Percentiles rank a stretch among this genome's conserved stretches.
Conservation (phyloP, 331 rosid genomes). For the Malus hybrid region DNA sequence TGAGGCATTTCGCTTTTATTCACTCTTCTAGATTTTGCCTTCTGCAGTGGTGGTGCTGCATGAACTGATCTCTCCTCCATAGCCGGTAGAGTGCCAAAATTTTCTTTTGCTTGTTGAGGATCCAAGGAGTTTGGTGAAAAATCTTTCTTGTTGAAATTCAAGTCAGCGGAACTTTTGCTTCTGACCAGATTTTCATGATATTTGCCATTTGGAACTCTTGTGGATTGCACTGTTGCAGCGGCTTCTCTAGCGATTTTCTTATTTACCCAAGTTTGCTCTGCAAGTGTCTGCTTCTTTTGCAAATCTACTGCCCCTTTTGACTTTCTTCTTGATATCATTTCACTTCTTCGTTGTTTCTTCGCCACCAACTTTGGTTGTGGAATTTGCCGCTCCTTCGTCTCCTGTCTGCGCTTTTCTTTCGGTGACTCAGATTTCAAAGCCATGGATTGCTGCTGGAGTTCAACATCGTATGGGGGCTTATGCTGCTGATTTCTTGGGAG, state of each 20-base stretch:
- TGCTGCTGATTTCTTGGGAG: slow-evolving; percentile 24
- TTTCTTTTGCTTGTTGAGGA: slow-evolving; percentile 28
- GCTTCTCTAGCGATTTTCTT: slow-evolving; percentile 14
- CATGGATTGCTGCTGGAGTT: not conserved
- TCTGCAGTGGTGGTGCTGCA: slow-evolving; percentile 28
- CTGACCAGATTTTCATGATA: not conserved
- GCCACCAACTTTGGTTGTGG: slow-evolving; percentile 11
- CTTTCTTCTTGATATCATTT: slow-evolving; percentile 12
- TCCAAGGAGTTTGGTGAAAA: slow-evolving; percentile 22
- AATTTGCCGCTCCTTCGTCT: slow-evolving; percentile 25
- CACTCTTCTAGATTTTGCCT: slow-evolving; percentile 28
- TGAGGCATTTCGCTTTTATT: slow-evolving; percentile 31
- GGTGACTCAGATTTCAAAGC: not conserved
- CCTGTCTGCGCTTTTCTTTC: slow-evolving; percentile 21
- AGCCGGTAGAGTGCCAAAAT: slow-evolving; percentile 10
- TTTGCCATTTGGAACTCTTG: not conserved
- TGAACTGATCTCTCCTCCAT: slow-evolving; percentile 40
- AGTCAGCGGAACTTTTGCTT: slow-evolving; percentile 21
- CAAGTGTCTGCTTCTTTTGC: slow-evolving; percentile 41
- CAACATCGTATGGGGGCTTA: slow-evolving; percentile 24
- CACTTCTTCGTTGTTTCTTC: slow-evolving; percentile 32
- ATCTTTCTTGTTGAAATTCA: slow-evolving; percentile 20
- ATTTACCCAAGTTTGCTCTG: slow-evolving; percentile 27
- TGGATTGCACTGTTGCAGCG: not conserved
- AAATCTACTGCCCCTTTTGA: not conserved